Percentiles rank a stretch among this genome's conserved stretches.
Evolutionary conservation across 148 eudicot genomes (phyloP).

Genomic region (Cornus controversa): DNA sequence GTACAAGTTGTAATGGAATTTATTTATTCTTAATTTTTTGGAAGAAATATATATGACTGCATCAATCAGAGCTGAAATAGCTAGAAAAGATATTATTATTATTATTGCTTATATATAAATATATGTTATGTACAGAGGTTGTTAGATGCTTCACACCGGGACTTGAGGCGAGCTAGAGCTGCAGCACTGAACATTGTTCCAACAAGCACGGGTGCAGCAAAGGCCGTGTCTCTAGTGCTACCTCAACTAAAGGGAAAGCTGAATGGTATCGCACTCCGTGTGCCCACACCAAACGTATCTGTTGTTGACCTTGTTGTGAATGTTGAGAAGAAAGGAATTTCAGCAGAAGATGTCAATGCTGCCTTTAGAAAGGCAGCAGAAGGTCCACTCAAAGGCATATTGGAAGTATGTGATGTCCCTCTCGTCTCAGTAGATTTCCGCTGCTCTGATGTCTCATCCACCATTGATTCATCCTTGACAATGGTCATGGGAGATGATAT

Average conservation of each 20-base stretch:
- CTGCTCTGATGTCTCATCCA: conserved; percentile 83
- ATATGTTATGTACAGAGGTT: conserved; percentile 63
- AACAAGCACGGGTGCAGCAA: conserved; percentile 99
- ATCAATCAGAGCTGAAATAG: background rate
- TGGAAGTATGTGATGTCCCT: conserved; percentile 87
- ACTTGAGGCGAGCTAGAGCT: conserved; percentile 95
- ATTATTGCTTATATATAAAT: too few relatives aligned
- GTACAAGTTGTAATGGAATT: conserved; percentile 36
- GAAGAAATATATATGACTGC: background rate
- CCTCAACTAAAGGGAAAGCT: conserved; percentile 99
- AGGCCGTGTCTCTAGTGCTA: conserved; percentile 94
- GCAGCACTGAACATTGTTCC: conserved; percentile 99
- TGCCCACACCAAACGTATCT: conserved; percentile 97
- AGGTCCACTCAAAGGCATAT: conserved; percentile 80
- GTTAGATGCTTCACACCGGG: conserved; percentile 96
- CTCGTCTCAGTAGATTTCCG: conserved; percentile 94
- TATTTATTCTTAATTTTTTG: too few relatives aligned
- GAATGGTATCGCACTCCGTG: conserved; percentile 94
- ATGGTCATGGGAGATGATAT: conserved; percentile 99
- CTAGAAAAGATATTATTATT: background rate
- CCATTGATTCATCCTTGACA: conserved; percentile 94
- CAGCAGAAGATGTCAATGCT: conserved; percentile 89
- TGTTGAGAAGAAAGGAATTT: conserved; percentile 77
- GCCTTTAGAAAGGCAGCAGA: conserved; percentile 96
- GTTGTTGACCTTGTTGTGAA: conserved; percentile 98